Evolutionary conservation across 1,284 basidiomycete genomes (phyloP), one percentile per base, ranked within the genome.

Genomic region (Malassezia dermatis): DNA sequence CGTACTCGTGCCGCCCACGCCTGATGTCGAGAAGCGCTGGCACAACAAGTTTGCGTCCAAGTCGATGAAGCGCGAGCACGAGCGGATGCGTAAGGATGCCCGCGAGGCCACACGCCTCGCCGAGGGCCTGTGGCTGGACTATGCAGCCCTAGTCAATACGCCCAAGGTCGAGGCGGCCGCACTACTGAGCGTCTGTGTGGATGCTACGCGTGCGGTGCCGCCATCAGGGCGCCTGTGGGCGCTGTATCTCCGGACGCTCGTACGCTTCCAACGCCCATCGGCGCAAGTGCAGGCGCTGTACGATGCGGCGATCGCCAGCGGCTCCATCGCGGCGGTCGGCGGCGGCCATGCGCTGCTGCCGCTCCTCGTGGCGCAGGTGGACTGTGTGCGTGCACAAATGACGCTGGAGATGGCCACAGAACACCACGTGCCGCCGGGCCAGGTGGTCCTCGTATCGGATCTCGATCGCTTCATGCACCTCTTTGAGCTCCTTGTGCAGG

Each of bases 381-480:
- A 73, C 52, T 61, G 63, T 53, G 69, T 69, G 55, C 59, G 71
- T 27, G 61, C 67, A 26, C 51, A 58, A 10, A 63, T 62, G 0
- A 53, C 61, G 8, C 51, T 56, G 15, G 60, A 61, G 5, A 41
- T 66, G 8, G 54, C 60, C 6, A 21, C 52, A 8, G 52, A 58
- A 35, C 35, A 53, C 10, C 48, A 51, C 11, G 51, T 56, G 8
- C 32, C 56, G 5, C 50, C 51, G 1, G 37, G 53, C 13, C 48
- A 69, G 12, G 56, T 55, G 10, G 56, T 61, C 17, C 51, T 61
- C 13, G 62, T 64, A 21, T 28, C 49, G 0, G 61, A 69, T 43
- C 47, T 67, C 37, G 66, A 69, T 7, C 61, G 59, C 27, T 74
- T 71, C 52, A 64, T 63, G 51, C 60, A 63, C 32, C 50, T 74